Evolutionary conservation across 768 basidiomycete species (phyloP), one percentile per base, ranked within the genome.

Genomic region (Trametes elegans): DNA sequence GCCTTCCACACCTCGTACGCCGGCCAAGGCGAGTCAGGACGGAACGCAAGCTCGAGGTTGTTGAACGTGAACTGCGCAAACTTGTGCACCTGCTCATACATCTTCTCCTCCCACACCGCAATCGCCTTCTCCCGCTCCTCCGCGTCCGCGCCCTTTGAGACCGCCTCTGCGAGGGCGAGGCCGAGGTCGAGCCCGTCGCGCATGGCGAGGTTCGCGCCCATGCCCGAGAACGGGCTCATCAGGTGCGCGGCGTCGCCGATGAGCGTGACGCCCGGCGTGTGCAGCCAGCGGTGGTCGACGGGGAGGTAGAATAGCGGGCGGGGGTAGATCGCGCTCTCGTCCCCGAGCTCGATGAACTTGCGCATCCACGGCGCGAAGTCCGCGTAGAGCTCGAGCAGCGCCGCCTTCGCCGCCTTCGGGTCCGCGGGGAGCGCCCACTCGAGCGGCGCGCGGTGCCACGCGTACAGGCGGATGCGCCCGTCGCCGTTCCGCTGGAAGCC

Each of bases 121-220:
- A 53, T 29, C 26, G 27, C 32, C 10, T 41, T 32, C 51, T 43
- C 42, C 32, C 32, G 13, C 38, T 55, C 54, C 18, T 36, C 43
- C 21, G 35, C 42, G n/a, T 19, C 16, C 14, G 24, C 47, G 5
- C 54, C 51, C n/a, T 41, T 27, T 29, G 43, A 38, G 16, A 53
- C 29, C 11, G 38, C 49, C 21, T 55, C 57, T 23, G 53, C 53
- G 11, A 58, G 32, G n/a, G 44, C 59, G 3, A 57, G 42, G 19
- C 55, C 53, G 24, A 61, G 56, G 45, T 63, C 59, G 11, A 53
- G 55, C 23, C 45, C 69, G 36, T 70, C 70, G 8, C 57, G 40
- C 69, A 71, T 65, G 32, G 69, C 70, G 36, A 66, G 67, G 49
- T 76, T 74, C 46, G 66, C 73, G 11, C 74, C 73, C 19, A 70